Percentiles rank a stretch among this genome's conserved stretches.
Evolutionary conservation across 2,329 filamentous ascomycete species (phyloP).

Genomic region (Chaetomiaceae sp.): DNA sequence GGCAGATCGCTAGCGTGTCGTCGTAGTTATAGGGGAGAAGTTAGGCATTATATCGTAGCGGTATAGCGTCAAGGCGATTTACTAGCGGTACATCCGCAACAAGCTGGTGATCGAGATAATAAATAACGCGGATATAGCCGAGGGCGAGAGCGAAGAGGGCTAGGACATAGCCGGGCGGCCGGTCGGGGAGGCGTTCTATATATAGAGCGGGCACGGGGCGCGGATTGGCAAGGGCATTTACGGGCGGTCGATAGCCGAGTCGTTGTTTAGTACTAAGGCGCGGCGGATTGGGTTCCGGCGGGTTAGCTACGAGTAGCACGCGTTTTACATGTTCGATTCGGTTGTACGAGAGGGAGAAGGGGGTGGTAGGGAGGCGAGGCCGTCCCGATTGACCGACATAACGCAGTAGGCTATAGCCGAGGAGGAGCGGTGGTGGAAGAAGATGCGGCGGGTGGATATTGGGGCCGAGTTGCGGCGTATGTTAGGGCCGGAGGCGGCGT

Average conservation of each 20-base stretch:
- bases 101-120: background rate
- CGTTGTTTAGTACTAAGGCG: background rate
- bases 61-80: slow-evolving; percentile 10
- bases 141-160: too few relatives aligned
- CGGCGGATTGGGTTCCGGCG: slow-evolving; percentile 13
- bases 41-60: too few relatives aligned
- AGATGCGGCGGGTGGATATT: background rate
- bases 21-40: slow-evolving; percentile 1
- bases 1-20: slow-evolving; percentile 6
- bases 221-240: slow-evolving; percentile 17
- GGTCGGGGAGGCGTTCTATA: slow-evolving; percentile 6
- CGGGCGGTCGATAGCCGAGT: slow-evolving; percentile 6
- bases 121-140: background rate
- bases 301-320: slow-evolving; percentile 18
- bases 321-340: slow-evolving; percentile 15
- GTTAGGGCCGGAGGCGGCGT: slow-evolving; percentile 4
- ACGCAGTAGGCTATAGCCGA: background rate
- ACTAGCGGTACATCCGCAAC: slow-evolving; percentile 9
- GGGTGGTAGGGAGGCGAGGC: background rate
- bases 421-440: background rate
- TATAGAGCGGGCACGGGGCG: slow-evolving; percentile 12
- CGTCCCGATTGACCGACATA: background rate
- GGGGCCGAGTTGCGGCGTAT: slow-evolving; percentile 10
- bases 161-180: background rate
- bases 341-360: background rate